These are phyloP conservation scores for Nicotiana attenuata DNA, from an alignment of 257 asterid genomes.

Conservation along the genomic window DNA sequence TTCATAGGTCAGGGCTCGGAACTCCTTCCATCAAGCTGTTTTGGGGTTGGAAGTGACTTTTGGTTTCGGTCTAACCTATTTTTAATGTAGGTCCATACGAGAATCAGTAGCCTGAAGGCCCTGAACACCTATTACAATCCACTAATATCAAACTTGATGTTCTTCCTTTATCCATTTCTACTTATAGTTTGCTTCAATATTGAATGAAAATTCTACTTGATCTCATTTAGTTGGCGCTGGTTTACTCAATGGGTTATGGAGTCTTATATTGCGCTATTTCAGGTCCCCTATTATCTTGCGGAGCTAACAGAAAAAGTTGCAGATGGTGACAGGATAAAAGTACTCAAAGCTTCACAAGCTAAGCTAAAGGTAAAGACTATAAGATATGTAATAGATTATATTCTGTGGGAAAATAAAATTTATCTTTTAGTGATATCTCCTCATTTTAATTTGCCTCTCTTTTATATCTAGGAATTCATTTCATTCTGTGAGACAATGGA, in stretches of 20 bases:
- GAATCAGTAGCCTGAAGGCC: background rate
- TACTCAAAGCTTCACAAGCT: constrained; percentile 68
- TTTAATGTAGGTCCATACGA: background rate
- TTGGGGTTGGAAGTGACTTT: background rate
- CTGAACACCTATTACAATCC: background rate
- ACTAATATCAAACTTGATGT: background rate
- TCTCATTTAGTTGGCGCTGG: background rate
- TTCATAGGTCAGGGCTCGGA: constrained; percentile 1
- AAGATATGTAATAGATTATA: background rate
- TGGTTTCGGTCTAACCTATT: background rate
- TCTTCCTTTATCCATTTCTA: background rate
- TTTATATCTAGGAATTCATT: constrained; percentile 57
- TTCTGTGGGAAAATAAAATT: background rate
- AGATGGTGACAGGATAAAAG: constrained; percentile 60
- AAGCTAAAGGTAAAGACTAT: constrained; percentile 61
- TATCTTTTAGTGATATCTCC: background rate
- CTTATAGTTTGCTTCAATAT: background rate
- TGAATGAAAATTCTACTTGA: background rate
- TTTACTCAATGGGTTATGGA: background rate
- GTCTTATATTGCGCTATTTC: constrained; percentile 6
- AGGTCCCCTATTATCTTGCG: constrained; percentile 86
- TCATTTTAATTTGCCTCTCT: background rate
- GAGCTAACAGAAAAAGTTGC: constrained; percentile 68
- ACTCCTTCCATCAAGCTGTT: background rate
- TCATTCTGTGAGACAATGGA: constrained; percentile 88